Evolutionary conservation across 2,329 filamentous ascomycete species (phyloP), one percentile per base, ranked within the genome.

Genomic region (Fusarium sp.): DNA sequence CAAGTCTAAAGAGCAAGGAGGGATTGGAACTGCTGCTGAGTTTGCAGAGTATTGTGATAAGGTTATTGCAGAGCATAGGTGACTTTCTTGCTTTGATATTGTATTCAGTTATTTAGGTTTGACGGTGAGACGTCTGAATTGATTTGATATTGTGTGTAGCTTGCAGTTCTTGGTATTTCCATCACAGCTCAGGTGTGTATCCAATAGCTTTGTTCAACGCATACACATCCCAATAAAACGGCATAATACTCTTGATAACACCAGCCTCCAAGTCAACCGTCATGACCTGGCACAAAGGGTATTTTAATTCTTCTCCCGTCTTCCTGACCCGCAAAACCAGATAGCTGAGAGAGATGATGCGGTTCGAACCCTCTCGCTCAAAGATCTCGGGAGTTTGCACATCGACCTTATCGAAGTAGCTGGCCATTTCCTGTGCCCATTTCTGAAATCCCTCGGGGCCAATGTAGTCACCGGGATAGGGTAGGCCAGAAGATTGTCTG

Each of bases 171-270:
- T 29, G 13, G 20, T 12, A 1, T 18, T 4, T 12, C 34, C 20
- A 18, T 38, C 25, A 62, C 2, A 51, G 1, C 12, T 58, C 65
- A 4, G 67, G 65, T 8, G 45, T 69, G 25, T 74, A 57, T 5
- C 63, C 70, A 32, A 76, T 53, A 8, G 72, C 71, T 29, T 62
- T 62, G 49, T 74, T 77, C 18, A 74, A 4, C 18, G 63, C 62
- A 8, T 75, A 58, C 3, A 80, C 78, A 61, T 81, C 76, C 79
- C 80, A 80, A 46, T 81, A 80, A 58, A 80, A 81, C 2, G 78
- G 74, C 55, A 71, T 74, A 0, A 80, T 76, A 25, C 75, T 71
- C 15, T 67, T 67, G 25, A 81, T 77, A 13, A 74, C 65, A 3
- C 77, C 78, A 10, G 73, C 75, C 20, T 77, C 75, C 16, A 78